Conservation (phyloP, 2,329 filamentous ascomycete genomes). For the Fusarium sp. region DNA sequence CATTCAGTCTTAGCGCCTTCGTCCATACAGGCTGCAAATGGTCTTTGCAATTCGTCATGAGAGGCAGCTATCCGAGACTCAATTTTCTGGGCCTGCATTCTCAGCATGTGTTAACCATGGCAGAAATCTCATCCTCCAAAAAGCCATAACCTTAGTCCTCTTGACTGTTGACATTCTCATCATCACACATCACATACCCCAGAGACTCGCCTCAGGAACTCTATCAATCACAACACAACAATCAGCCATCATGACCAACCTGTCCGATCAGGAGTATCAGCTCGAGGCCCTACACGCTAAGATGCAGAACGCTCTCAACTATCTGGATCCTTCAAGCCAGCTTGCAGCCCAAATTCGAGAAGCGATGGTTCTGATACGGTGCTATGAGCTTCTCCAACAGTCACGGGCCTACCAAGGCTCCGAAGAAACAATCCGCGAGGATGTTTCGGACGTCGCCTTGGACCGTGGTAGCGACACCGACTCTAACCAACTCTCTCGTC, state of each 20-base stretch:
- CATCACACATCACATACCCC: not conserved
- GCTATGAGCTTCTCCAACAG: not conserved
- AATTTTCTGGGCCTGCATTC: not conserved
- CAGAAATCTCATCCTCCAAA: not conserved
- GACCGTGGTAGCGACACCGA: too few relatives aligned
- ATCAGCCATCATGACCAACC: not conserved
- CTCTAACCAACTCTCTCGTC: too few relatives aligned
- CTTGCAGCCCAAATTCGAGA: not conserved
- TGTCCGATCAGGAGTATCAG: not conserved
- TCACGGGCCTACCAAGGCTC: too few relatives aligned
- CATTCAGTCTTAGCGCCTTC: not conserved
- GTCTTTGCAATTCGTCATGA: not conserved
- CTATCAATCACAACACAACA: not conserved
- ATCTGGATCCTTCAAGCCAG: not conserved
- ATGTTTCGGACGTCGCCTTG: too few relatives aligned
- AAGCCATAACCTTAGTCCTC: fast-evolving
- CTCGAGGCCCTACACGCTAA: not conserved
- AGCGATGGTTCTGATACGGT: not conserved
- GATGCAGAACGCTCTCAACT: not conserved
- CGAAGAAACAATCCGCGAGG: too few relatives aligned
- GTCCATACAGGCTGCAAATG: not conserved
- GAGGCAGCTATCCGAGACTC: not conserved
- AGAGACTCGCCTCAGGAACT: fast-evolving
- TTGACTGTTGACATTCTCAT: not conserved
- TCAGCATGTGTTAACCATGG: fast-evolving